Evolutionary conservation across 2,329 filamentous ascomycete genomes (phyloP).

Genomic region (Calonectria pseudoreteaudii): DNA sequence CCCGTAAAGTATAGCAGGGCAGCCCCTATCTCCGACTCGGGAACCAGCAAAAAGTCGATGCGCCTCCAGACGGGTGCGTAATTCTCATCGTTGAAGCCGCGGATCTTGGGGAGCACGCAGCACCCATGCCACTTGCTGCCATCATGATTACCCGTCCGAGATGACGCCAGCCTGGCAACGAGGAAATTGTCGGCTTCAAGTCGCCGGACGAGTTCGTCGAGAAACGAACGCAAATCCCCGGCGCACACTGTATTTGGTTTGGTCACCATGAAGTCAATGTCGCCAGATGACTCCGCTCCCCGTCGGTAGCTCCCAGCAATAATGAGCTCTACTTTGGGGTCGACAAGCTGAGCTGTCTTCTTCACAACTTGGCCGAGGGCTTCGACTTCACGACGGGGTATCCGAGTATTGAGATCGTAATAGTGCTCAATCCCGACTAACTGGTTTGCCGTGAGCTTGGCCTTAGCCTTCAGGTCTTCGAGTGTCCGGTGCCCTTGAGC

Average conservation of each 20-base stretch:
- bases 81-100: conserved; percentile 47
- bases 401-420: conserved; percentile 81
- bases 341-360: conserved; percentile 67
- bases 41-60: conserved; percentile 88
- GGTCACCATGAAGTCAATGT: conserved; percentile 89
- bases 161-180: conserved; percentile 74
- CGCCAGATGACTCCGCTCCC: conserved; percentile 78
- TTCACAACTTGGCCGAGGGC: conserved; percentile 75
- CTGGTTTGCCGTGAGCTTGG: conserved; percentile 76
- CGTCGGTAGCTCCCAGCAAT: conserved; percentile 89
- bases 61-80: conserved; percentile 75
- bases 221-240: conserved; percentile 69
- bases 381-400: conserved; percentile 81
- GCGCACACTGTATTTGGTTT: conserved; percentile 67
- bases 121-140: conserved; percentile 92
- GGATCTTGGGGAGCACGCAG: conserved; percentile 71
- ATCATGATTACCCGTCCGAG: conserved; percentile 52
- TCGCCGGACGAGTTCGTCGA: conserved; percentile 71
- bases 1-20: conserved; percentile 96
- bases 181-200: conserved; percentile 75
- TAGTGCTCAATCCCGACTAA: conserved; percentile 83
- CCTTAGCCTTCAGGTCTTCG: conserved; percentile 74
- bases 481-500: conserved; percentile 80
- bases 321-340: conserved; percentile 75
- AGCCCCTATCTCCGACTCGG: conserved; percentile 81